These are phyloP conservation scores for Ocimum tenuiflorum DNA, from an alignment of 257 asterid species.

Conservation along the genomic window DNA sequence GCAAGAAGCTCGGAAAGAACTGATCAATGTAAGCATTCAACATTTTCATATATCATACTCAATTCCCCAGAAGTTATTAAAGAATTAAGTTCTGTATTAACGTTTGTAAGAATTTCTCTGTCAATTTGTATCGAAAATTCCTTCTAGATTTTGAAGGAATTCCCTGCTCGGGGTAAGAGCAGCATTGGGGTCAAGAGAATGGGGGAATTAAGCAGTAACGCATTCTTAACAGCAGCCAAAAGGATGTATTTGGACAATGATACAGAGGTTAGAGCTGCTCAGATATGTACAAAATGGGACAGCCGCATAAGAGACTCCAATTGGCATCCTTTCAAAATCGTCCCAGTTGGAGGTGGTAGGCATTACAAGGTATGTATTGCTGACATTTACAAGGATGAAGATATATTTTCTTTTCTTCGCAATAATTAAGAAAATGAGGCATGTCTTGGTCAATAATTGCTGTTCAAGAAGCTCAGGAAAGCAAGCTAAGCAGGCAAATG, in stretches of 20 bases:
- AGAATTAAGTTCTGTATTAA: neutral
- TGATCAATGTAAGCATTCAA: conserved; percentile 50
- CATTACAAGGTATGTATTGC: conserved; percentile 15
- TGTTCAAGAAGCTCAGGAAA: neutral
- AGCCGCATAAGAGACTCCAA: conserved; percentile 53
- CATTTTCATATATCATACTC: neutral
- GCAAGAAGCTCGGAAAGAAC: conserved; percentile 74
- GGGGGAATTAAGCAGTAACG: conserved; percentile 55
- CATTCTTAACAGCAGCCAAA: conserved; percentile 57
- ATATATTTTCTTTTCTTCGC: neutral
- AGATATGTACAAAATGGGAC: conserved; percentile 58
- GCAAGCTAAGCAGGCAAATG: neutral
- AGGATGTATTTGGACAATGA: conserved; percentile 33
- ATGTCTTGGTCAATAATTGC: neutral
- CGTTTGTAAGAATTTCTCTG: neutral
- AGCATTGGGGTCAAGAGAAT: conserved; percentile 60
- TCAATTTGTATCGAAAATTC: neutral
- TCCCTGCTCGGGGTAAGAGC: neutral
- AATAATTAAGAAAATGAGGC: neutral
- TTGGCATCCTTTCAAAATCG: conserved; percentile 59
- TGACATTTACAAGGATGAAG: neutral
- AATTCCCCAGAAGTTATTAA: neutral
- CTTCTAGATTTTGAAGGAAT: conserved; percentile 37
- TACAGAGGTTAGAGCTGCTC: conserved; percentile 36
- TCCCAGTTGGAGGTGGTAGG: conserved; percentile 17